Evolutionary conservation across 768 basidiomycete genomes (phyloP).

Genomic region (Leccinellum rugosiceps): DNA sequence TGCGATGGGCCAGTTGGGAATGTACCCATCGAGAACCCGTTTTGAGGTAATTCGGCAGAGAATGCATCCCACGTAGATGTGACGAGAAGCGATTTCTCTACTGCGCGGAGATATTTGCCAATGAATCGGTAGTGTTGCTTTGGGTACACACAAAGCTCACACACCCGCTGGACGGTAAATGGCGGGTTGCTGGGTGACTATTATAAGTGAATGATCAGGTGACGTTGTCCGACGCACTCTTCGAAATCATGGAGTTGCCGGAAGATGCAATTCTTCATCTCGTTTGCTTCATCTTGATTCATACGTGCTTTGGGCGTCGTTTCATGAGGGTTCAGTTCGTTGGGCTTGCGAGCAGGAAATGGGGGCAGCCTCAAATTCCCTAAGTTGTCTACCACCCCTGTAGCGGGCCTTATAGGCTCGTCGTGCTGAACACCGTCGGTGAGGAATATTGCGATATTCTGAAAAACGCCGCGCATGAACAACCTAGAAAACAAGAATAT

Average conservation of each 20-base stretch:
- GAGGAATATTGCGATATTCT: slow-evolving; percentile 55
- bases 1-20: slow-evolving; percentile 46
- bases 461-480: background rate
- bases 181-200: slow-evolving; percentile 50
- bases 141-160: slow-evolving; percentile 74
- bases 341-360: slow-evolving; percentile 58
- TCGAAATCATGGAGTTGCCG: slow-evolving; percentile 72
- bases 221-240: slow-evolving; percentile 43
- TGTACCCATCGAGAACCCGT: slow-evolving; percentile 27
- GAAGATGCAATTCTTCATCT: slow-evolving; percentile 55
- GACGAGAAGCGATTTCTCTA: slow-evolving; percentile 79
- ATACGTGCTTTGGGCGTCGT: slow-evolving; percentile 55
- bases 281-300: slow-evolving; percentile 56
- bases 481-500: background rate
- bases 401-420: slow-evolving; percentile 42
- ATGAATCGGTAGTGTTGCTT: slow-evolving; percentile 68
- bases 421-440: slow-evolving; percentile 34
- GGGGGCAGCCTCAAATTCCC: slow-evolving; percentile 73
- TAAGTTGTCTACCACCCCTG: slow-evolving; percentile 26
- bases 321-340: slow-evolving; percentile 48
- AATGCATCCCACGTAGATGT: slow-evolving; percentile 78
- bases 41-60: slow-evolving; percentile 40
- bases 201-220: slow-evolving; percentile 4
- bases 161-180: slow-evolving; percentile 87
- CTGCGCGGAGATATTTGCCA: slow-evolving; percentile 85